Conservation (phyloP, 768 basidiomycete species). For the Panellus pusillus region DNA sequence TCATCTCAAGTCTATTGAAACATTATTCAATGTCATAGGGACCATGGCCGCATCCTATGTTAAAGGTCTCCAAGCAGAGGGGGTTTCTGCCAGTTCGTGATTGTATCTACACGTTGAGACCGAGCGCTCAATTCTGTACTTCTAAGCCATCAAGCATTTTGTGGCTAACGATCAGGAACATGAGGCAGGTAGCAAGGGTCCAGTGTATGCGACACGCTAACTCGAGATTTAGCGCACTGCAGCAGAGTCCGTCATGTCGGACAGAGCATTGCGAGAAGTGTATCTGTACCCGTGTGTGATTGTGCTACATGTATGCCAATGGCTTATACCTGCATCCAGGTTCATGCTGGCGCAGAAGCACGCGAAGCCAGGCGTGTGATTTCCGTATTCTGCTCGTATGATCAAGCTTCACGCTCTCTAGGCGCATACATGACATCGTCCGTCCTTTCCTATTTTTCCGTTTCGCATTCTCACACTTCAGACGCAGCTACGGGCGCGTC, state of each 20-base stretch:
- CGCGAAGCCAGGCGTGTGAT: conserved; percentile 44
- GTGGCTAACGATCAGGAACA: conserved; percentile 75
- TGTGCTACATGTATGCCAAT: not conserved
- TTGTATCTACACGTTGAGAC: not conserved
- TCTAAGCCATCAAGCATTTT: conserved; percentile 68
- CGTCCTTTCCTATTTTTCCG: conserved; percentile 13
- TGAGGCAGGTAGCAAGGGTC: conserved; percentile 31
- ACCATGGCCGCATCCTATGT: conserved; percentile 66
- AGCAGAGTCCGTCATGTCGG: conserved; percentile 62
- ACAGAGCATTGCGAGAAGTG: conserved; percentile 67
- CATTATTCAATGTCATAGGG: conserved; percentile 33
- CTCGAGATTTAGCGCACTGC: conserved; percentile 41
- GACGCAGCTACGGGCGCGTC: conserved; percentile 65
- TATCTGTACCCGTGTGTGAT: conserved; percentile 65
- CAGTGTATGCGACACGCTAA: not conserved
- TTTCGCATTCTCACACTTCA: not conserved
- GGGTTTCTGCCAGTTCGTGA: conserved; percentile 56
- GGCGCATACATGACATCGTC: conserved; percentile 69
- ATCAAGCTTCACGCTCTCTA: not conserved
- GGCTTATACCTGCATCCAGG: conserved; percentile 28
- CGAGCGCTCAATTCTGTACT: not conserved
- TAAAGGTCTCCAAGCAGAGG: conserved; percentile 64
- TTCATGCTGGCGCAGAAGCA: conserved; percentile 70
- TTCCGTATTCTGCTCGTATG: not conserved
- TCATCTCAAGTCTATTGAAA: not conserved